A percentile compares a stretch with the other conserved stretches of the same genome.
Evolutionary conservation across 768 basidiomycete genomes (phyloP).

Genomic region (Collybia sordida): DNA sequence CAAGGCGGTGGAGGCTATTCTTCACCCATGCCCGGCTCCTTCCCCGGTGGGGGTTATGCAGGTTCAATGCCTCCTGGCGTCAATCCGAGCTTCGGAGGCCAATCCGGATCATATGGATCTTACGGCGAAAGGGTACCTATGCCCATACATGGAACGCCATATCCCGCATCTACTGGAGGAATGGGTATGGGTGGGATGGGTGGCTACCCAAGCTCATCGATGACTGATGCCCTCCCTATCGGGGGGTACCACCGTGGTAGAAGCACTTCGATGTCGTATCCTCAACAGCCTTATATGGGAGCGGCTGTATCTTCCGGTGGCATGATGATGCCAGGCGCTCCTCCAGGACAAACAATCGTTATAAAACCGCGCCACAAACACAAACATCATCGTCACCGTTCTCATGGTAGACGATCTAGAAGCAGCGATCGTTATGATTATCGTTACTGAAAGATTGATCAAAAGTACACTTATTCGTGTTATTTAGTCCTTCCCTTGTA

Average conservation of each 20-base stretch:
- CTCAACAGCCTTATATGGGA: constrained; percentile 23
- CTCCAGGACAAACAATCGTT: constrained; percentile 27
- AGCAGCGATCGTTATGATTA: constrained; percentile 13
- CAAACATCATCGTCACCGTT: constrained; percentile 31
- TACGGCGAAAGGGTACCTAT: constrained; percentile 19
- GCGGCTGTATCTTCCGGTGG: constrained; percentile 15
- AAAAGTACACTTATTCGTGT: no score
- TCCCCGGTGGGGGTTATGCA: constrained; percentile 10
- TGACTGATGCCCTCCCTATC: constrained; percentile 24
- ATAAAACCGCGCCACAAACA: constrained; percentile 24
- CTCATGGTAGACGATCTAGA: constrained; percentile 24
- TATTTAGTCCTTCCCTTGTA: not conserved
- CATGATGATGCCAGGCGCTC: constrained; percentile 18
- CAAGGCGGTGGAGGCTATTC: constrained; percentile 11
- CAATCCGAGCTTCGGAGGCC: constrained; percentile 6
- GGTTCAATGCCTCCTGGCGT: constrained; percentile 10
- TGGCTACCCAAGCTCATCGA: constrained; percentile 25
- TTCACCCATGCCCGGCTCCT: constrained; percentile 6
- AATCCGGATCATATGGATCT: constrained; percentile 20
- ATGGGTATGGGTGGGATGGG: constrained; percentile 22
- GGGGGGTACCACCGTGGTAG: constrained; percentile 22
- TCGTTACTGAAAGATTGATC: no score
- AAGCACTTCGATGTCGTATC: constrained; percentile 35
- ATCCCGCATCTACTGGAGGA: constrained; percentile 15
- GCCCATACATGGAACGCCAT: constrained; percentile 22